Percentiles rank a stretch among this genome's conserved stretches.
Evolutionary conservation across 1,284 basidiomycete genomes (phyloP).

Genomic region (Irpex sp.): DNA sequence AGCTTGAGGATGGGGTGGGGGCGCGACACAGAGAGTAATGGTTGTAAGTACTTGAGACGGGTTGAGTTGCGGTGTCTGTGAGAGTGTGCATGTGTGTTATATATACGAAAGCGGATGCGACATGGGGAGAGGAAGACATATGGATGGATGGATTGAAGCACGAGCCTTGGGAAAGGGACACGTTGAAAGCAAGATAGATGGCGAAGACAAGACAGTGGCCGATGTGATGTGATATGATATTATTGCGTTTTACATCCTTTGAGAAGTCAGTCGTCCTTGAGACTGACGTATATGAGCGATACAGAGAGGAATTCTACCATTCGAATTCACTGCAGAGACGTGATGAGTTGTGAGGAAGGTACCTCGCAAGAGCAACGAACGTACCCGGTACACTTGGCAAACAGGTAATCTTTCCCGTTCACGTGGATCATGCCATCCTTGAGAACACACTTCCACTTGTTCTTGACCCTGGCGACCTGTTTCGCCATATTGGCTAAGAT

Average conservation of each 20-base stretch:
- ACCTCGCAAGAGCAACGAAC: slow-evolving; percentile 19
- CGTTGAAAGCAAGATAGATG: background rate
- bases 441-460: slow-evolving; percentile 99
- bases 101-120: background rate
- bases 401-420: slow-evolving; percentile 96
- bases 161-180: no score
- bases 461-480: slow-evolving; percentile 95
- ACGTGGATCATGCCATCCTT: slow-evolving; percentile 98
- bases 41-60: background rate
- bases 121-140: background rate
- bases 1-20: background rate
- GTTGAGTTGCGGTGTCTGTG: background rate
- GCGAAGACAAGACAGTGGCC: background rate
- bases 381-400: slow-evolving; percentile 91
- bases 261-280: background rate
- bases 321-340: slow-evolving; percentile 32
- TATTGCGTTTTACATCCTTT: background rate
- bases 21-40: background rate
- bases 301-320: slow-evolving; percentile 26
- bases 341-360: background rate
- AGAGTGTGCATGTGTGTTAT: background rate
- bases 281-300: background rate
- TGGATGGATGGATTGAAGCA: background rate
- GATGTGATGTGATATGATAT: background rate
- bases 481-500: slow-evolving; percentile 7